Evolutionary conservation across 805 yeast genomes (phyloP), one percentile per base, ranked within the genome.

Genomic region (Kazachstania viticola): DNA sequence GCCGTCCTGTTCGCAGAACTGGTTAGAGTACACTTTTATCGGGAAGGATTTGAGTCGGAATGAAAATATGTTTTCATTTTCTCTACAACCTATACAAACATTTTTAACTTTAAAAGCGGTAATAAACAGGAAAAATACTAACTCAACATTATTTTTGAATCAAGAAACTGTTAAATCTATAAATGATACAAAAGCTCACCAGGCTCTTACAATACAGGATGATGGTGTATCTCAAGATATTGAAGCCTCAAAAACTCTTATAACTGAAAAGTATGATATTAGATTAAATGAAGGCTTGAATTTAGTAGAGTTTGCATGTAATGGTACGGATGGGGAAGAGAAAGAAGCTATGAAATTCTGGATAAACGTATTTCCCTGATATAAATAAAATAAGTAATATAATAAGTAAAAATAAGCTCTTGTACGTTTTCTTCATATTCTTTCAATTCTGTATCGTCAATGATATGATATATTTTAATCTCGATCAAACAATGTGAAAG

Each of bases 271-370:
- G n/a, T 54, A 38, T 30, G 56, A 53, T 24, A 33, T 54, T 6
- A 46, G 49, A 17, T 39, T 54, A 18, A 30, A 36, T 19, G 60
- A 54, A 33, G 60, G 60, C n/a, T 31, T 52, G 16, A 54, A 54
- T 30, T 33, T 25, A 8, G 25, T 52, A n/a, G 52, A 50, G 23
- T 45, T 45, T 28, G 44, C 31, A 27, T 49, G 54, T 25, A 39
- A 38, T 17, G 21, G 23, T 38, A 28, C 24, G 14, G n/a, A 21
- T 16, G 17, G 22, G 2, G 35, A 36, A 14, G 31, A 21, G 13
- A 29, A 23, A 5, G 60, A 54, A 36, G 21, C 26, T 4, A 40
- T 51, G 42, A 50, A 46, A 28, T 46, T 54, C 27, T 54, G 58
- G 56, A 42, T 53, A 12, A 50, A 49, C 29, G 55, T 53, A 6